A percentile compares a stretch with the other conserved stretches of the same genome.
Conservation (phyloP, 2,329 filamentous ascomycete genomes). For the Cercospora canescens region DNA sequence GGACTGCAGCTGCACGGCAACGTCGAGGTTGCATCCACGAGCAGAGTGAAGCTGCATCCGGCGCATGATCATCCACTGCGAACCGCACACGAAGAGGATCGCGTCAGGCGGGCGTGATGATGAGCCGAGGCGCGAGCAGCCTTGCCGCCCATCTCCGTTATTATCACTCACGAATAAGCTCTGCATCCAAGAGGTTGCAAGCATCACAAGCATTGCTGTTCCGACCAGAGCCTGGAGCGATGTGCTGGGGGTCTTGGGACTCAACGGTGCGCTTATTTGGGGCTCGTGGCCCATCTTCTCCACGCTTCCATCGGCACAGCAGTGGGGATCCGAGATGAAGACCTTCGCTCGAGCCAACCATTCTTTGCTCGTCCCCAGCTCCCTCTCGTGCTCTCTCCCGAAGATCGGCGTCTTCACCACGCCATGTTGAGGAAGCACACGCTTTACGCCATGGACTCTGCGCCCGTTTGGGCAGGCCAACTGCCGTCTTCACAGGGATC, state of each 20-base stretch:
- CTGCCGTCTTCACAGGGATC: background rate
- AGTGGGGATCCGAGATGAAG: background rate
- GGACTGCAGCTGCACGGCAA: background rate
- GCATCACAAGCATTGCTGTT: background rate
- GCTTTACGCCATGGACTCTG: background rate
- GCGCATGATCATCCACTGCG: background rate
- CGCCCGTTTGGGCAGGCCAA: background rate
- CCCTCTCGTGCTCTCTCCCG: background rate
- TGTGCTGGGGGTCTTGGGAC: background rate
- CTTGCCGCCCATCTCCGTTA: background rate
- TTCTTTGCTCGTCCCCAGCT: background rate
- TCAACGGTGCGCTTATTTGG: background rate
- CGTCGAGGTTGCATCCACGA: background rate
- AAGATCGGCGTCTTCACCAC: background rate
- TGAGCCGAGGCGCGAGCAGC: background rate
- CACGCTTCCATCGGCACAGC: background rate
- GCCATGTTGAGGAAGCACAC: background rate
- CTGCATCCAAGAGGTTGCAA: background rate
- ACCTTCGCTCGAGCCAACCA: background rate
- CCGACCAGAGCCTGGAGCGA: no score
- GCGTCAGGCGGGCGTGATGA: background rate
- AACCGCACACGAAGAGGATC: background rate
- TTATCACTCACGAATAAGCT: slow-evolving; percentile 1
- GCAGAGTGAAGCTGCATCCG: background rate
- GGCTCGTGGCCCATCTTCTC: background rate